phyloP scores from a whole-genome alignment of 352 stramenopile species.

The Phytopythium chamaehyphon region DNA sequence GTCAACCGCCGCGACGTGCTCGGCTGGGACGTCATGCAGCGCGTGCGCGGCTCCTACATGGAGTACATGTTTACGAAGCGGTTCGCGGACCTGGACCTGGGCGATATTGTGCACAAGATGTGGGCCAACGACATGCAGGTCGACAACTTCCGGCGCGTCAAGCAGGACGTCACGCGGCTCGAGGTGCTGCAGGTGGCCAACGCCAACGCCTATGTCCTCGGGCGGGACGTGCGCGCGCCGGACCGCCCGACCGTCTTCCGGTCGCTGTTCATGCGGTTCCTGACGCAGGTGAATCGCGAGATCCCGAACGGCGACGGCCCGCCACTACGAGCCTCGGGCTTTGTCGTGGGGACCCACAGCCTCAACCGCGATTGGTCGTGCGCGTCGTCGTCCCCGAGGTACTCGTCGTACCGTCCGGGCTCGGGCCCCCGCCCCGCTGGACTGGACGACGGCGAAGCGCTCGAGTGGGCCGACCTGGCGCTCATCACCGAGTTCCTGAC shows the following conservation, averaged over 20 bases:
- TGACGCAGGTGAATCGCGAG: constrained; percentile 1
- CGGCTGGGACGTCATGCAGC: constrained; percentile 14
- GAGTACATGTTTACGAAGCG: constrained; percentile 18
- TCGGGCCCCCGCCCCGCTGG: neutral
- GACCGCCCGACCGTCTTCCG: constrained; percentile 7
- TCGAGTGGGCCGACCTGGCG: constrained; percentile 24
- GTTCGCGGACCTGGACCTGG: constrained; percentile 9
- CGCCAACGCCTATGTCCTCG: constrained; percentile 3
- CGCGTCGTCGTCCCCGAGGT: neutral
- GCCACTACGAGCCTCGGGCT: neutral
- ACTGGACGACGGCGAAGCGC: neutral
- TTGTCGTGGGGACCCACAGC: constrained; percentile 1
- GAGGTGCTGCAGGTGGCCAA: constrained; percentile 5
- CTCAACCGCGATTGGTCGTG: constrained; percentile 24
- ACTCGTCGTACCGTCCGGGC: neutral
- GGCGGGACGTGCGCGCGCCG: neutral
- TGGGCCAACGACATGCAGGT: constrained; percentile 15
- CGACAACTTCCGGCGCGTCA: constrained; percentile 8
- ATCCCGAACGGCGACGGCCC: constrained; percentile 1
- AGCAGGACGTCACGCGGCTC: constrained; percentile 1
- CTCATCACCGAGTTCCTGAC: constrained; percentile 43
- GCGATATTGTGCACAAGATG: constrained; percentile 11
- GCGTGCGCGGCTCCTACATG: constrained; percentile 10
- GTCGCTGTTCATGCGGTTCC: constrained; percentile 8
- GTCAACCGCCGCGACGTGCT: neutral